Evolutionary conservation across 1,139 yeast genomes (phyloP).

Genomic region (Debaryomyces singareniensis): DNA sequence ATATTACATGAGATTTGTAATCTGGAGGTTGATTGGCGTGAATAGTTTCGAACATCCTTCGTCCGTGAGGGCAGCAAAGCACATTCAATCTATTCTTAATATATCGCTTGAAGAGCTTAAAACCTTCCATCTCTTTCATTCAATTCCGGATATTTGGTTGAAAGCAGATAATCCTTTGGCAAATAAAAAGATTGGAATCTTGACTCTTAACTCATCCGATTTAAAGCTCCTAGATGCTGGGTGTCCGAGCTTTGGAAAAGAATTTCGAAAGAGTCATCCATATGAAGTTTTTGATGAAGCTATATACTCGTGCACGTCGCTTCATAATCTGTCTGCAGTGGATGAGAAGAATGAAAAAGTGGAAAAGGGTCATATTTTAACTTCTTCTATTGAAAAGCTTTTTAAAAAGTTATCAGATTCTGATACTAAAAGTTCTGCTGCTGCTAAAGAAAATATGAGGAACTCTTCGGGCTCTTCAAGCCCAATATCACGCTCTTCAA

Average conservation of each 20-base stretch:
- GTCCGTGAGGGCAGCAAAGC: conserved; percentile 25
- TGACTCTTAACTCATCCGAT: conserved; percentile 26
- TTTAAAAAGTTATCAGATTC: conserved; percentile 32
- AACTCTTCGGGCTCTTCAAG: background rate
- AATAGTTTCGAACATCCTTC: conserved; percentile 34
- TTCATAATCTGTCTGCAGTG: conserved; percentile 7
- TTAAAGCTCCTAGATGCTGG: conserved; percentile 14
- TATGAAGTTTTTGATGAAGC: conserved; percentile 77
- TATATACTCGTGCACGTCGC: conserved; percentile 50
- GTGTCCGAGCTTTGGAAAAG: conserved; percentile 20
- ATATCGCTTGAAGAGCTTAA: conserved; percentile 14
- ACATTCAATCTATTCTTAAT: conserved; percentile 23
- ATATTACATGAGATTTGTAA: conserved; percentile 57
- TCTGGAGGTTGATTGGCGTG: conserved; percentile 61
- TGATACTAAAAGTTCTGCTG: conserved; percentile 10
- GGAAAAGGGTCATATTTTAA: conserved; percentile 24
- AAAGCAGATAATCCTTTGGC: conserved; percentile 47
- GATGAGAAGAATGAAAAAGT: no score
- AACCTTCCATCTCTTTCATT: no score
- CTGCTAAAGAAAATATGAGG: conserved; percentile 1
- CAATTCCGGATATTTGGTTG: conserved; percentile 19
- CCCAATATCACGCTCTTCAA: conserved; percentile 32
- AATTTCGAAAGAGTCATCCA: conserved; percentile 48
- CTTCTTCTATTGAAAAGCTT: conserved; percentile 32
- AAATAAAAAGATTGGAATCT: conserved; percentile 43